phyloP scores from a whole-genome alignment of 768 basidiomycete species.

The Lactarius tabidus region DNA sequence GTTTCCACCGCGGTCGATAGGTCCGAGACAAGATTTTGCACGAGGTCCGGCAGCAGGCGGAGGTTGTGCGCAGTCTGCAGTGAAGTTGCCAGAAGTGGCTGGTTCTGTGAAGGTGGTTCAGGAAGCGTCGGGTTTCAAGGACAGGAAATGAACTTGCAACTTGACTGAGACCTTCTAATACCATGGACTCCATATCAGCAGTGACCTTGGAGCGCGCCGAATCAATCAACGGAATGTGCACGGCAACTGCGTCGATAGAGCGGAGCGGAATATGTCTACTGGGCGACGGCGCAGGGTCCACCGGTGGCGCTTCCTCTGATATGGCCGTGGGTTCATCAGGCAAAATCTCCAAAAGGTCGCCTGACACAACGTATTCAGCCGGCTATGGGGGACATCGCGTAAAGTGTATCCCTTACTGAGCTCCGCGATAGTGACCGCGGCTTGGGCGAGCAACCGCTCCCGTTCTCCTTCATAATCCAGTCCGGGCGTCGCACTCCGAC shows the following conservation, averaged over 20 bases:
- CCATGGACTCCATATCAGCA: constrained; percentile 88
- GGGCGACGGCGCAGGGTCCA: background rate
- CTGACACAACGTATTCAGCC: constrained; percentile 4
- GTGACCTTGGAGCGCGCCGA: constrained; percentile 66
- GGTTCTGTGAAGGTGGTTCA: constrained; percentile 59
- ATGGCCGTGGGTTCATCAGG: background rate
- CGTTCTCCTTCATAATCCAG: constrained; percentile 65
- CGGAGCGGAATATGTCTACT: constrained; percentile 45
- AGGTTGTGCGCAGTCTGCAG: constrained; percentile 96
- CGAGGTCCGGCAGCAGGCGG: constrained; percentile 74
- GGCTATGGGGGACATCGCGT: background rate
- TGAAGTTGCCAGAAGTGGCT: constrained; percentile 85
- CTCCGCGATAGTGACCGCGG: constrained; percentile 92
- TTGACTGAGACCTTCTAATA: constrained; percentile 70
- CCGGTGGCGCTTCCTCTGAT: background rate
- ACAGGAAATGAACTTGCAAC: constrained; percentile 48
- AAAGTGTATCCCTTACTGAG: constrained; percentile 56
- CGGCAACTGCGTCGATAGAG: constrained; percentile 67
- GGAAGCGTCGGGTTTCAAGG: background rate
- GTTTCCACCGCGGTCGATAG: constrained; percentile 80
- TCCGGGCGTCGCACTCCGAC: constrained; percentile 19
- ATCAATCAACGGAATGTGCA: constrained; percentile 68
- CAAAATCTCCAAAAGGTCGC: constrained; percentile 23
- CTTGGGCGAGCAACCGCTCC: constrained; percentile 86
- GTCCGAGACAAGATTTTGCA: constrained; percentile 72